Evolutionary conservation across 169 alveolate species (phyloP).

Genomic region (Babesia bovis): DNA sequence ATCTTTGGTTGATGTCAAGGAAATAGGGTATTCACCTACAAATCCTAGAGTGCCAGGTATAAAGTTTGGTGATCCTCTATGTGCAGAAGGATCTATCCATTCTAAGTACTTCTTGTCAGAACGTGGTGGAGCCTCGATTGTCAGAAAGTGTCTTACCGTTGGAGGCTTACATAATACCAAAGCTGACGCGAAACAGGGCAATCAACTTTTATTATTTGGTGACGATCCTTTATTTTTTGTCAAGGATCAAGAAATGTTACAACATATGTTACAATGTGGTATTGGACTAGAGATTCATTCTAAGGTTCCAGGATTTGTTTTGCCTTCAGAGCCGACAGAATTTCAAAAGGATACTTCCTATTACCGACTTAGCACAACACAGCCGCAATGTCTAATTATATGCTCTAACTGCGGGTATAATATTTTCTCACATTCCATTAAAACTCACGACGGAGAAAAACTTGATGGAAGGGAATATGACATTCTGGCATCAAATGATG

Average conservation of each 20-base stretch:
- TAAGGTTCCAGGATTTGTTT: conserved; percentile 36
- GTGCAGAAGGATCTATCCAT: not conserved
- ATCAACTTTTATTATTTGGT: conserved; percentile 32
- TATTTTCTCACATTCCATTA: conserved; percentile 24
- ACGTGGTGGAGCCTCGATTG: not conserved
- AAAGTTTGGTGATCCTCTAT: conserved; percentile 12
- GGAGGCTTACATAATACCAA: not conserved
- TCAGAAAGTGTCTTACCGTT: conserved; percentile 1
- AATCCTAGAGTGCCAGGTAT: conserved; percentile 36
- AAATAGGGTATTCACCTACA: conserved; percentile 27
- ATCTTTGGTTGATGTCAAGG: conserved; percentile 6
- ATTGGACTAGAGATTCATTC: conserved; percentile 39
- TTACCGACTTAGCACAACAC: conserved; percentile 35
- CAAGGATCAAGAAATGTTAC: conserved; percentile 40
- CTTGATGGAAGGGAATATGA: conserved; percentile 11
- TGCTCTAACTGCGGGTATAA: conserved; percentile 44
- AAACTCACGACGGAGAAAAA: conserved; percentile 36
- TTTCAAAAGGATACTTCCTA: conserved; percentile 24
- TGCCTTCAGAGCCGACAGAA: conserved; percentile 24
- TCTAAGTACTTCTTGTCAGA: not conserved
- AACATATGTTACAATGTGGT: conserved; percentile 24
- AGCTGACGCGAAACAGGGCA: not conserved
- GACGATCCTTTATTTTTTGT: conserved; percentile 39
- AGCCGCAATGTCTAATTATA: conserved; percentile 26
- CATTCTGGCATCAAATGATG: not conserved